phyloP scores from a whole-genome alignment of 495 filamentous ascomycete genomes.

The Aspergillus egyptiacus region DNA sequence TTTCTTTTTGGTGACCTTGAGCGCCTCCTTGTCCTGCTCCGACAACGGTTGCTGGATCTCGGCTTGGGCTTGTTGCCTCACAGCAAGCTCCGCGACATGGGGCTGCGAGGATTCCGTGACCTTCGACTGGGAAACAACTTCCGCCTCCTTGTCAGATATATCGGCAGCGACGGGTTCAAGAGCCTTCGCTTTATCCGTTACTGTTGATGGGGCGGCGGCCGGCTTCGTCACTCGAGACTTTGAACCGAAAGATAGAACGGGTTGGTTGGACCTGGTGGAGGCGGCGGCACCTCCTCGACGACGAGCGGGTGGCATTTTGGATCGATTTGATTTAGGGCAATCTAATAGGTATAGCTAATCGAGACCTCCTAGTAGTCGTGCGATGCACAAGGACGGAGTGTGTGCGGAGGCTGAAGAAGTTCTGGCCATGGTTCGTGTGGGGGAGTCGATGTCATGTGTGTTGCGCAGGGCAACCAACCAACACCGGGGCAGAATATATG shows the following conservation, averaged over 20 bases:
- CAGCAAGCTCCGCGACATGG: conserved; percentile 44
- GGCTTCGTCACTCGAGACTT: conserved; percentile 69
- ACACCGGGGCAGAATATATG: neutral
- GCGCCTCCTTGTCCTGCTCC: conserved; percentile 50
- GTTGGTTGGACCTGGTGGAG: conserved; percentile 44
- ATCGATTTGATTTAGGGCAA: neutral
- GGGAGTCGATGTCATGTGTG: conserved; percentile 19
- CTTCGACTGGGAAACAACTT: conserved; percentile 26
- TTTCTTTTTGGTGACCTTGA: conserved; percentile 54
- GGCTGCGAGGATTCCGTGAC: conserved; percentile 27
- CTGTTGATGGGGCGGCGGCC: conserved; percentile 34
- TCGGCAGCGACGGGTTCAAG: conserved; percentile 27
- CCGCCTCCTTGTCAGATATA: conserved; percentile 32
- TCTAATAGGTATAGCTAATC: neutral
- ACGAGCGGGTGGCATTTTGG: conserved; percentile 64
- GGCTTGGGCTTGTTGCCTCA: conserved; percentile 36
- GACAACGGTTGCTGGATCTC: conserved; percentile 39
- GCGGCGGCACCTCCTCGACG: conserved; percentile 45
- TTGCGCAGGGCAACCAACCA: conserved; percentile 26
- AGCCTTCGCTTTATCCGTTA: conserved; percentile 45
- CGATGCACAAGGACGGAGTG: neutral
- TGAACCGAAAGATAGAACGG: conserved; percentile 69
- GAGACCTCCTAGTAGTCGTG: too few relatives aligned
- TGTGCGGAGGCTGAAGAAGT: neutral
- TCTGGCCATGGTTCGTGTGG: conserved; percentile 3